phyloP scores from a whole-genome alignment of 2,329 filamentous ascomycete genomes.

The Hypoxylon sp. region DNA sequence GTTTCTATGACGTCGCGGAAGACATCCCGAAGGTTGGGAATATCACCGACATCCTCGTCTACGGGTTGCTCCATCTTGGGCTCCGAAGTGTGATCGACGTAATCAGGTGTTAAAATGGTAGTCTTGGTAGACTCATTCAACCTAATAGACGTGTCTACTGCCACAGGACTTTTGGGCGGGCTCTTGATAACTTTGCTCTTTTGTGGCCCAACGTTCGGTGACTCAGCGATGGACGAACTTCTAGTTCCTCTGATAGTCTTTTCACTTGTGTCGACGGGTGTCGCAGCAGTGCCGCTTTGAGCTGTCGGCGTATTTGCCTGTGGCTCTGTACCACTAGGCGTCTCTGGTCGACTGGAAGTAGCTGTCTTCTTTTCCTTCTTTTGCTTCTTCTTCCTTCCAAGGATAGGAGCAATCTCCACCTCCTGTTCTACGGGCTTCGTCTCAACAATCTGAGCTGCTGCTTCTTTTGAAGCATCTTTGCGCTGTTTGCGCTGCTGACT shows the following conservation, averaged over 20 bases:
- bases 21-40: conserved; percentile 48
- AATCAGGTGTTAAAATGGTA: conserved; percentile 48
- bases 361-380: conserved; percentile 71
- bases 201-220: conserved; percentile 38
- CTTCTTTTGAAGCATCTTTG: conserved; percentile 72
- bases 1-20: conserved; percentile 50
- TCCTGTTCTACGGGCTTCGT: conserved; percentile 60
- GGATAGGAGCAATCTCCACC: conserved; percentile 72
- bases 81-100: conserved; percentile 42
- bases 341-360: conserved; percentile 47
- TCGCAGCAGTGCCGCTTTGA: conserved; percentile 40
- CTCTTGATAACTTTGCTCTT: conserved; percentile 39
- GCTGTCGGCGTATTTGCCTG: conserved; percentile 43
- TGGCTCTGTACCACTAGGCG: conserved; percentile 42
- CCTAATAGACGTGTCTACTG: conserved; percentile 46
- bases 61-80: conserved; percentile 41
- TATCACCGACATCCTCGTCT: conserved; percentile 46
- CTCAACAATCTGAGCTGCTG: conserved; percentile 63
- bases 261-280: conserved; percentile 34
- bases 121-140: conserved; percentile 49
- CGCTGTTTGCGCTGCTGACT: conserved; percentile 81
- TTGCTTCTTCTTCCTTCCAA: conserved; percentile 85
- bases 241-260: conserved; percentile 36
- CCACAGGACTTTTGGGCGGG: conserved; percentile 42
- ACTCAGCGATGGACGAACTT: conserved; percentile 24